Percentiles rank a stretch among this genome's conserved stretches.
These are phyloP conservation scores for Ophiostoma quercus DNA, from an alignment of 2,329 filamentous ascomycete genomes.

Conservation along the genomic window DNA sequence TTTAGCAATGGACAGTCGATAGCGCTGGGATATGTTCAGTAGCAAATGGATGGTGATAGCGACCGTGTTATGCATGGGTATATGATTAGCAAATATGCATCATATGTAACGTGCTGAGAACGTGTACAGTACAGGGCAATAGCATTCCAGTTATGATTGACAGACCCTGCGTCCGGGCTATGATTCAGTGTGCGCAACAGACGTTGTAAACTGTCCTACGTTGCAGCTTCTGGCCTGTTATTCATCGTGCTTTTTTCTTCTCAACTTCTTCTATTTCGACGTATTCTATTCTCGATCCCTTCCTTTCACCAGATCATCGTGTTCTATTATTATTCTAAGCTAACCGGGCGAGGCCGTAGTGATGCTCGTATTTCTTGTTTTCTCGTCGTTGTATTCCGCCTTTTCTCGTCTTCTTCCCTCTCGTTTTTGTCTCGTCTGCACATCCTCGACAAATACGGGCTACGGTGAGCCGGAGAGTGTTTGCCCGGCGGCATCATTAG, in stretches of 20 bases:
- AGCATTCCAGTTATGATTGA: not conserved
- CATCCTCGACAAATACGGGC: conserved; percentile 4
- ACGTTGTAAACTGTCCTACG: not conserved
- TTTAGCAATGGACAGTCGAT: not conserved
- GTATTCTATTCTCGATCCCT: not conserved
- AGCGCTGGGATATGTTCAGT: not conserved
- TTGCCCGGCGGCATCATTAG: conserved; percentile 6
- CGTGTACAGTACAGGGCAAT: conserved; percentile 6
- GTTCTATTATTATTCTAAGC: conserved; percentile 10
- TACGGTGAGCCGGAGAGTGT: conserved; percentile 8
- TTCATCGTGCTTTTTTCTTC: not conserved
- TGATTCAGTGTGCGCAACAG: not conserved
- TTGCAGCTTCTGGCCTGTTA: not conserved
- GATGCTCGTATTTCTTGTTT: conserved; percentile 4
- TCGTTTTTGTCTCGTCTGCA: not conserved
- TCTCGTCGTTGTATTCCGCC: not conserved
- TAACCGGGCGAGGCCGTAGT: conserved; percentile 6
- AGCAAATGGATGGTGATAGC: not conserved
- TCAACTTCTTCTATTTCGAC: not conserved
- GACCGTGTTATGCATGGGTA: not conserved
- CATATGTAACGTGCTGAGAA: not conserved
- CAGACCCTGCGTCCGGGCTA: conserved; percentile 2
- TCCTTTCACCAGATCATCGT: not conserved
- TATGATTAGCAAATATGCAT: conserved; percentile 1
- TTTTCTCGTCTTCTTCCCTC: not conserved